Evolutionary conservation across 2,329 filamentous ascomycete species (phyloP).

Genomic region (Fusarium dimerum): DNA sequence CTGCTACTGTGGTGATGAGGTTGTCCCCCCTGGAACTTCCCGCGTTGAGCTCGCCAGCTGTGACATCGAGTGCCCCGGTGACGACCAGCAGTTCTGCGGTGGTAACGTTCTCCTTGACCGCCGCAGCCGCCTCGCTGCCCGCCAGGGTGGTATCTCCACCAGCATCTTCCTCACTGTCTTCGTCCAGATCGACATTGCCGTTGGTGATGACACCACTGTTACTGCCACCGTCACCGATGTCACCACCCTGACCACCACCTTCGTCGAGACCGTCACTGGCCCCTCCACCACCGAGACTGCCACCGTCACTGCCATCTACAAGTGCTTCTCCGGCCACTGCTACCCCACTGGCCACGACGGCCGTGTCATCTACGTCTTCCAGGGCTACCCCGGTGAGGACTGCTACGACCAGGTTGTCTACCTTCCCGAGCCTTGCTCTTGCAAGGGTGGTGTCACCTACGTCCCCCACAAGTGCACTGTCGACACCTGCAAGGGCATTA

Average conservation of each 20-base stretch:
- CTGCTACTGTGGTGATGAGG: conserved; percentile 25
- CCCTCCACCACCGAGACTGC: conserved; percentile 11
- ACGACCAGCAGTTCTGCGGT: conserved; percentile 22
- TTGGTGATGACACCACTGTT: neutral
- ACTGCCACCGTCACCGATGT: conserved; percentile 19
- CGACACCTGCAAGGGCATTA: conserved; percentile 17
- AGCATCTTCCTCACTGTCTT: conserved; percentile 26
- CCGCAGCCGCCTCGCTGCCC: conserved; percentile 15
- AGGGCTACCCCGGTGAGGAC: conserved; percentile 16
- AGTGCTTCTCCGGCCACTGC: conserved; percentile 21
- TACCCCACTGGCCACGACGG: conserved; percentile 3
- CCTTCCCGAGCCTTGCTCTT: conserved; percentile 18
- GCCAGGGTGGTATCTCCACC: conserved; percentile 25
- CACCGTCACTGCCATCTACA: conserved; percentile 22
- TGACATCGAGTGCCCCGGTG: conserved; percentile 23
- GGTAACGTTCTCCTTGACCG: conserved; percentile 15
- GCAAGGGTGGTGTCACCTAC: conserved; percentile 22
- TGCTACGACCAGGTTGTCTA: conserved; percentile 22
- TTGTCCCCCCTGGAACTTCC: conserved; percentile 9
- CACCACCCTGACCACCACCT: conserved; percentile 20
- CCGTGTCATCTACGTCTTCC: conserved; percentile 20
- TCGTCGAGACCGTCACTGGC: conserved; percentile 15
- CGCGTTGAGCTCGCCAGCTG: conserved; percentile 11
- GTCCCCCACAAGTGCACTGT: conserved; percentile 18
- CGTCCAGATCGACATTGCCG: conserved; percentile 6